Percentiles rank a stretch among this genome's conserved stretches.
These are phyloP conservation scores for Bertia moriformis DNA, from an alignment of 2,329 filamentous ascomycete species.

Conservation along the genomic window DNA sequence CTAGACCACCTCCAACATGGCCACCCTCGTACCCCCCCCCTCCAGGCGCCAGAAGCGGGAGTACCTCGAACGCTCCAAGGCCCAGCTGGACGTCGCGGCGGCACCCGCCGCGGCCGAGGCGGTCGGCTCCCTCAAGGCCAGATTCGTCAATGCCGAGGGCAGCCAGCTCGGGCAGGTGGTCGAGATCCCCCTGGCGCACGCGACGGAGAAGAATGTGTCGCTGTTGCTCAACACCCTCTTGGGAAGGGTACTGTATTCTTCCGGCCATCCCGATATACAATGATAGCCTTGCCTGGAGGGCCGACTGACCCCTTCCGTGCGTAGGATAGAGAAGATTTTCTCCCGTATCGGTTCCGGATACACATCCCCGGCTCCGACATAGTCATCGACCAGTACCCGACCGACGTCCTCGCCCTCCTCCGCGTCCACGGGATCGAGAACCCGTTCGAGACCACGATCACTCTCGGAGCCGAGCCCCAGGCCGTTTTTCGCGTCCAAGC, in stretches of 20 bases:
- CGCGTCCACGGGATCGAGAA: constrained; percentile 44
- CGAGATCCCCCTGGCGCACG: constrained; percentile 67
- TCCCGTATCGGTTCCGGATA: constrained; percentile 47
- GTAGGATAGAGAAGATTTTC: constrained; percentile 42
- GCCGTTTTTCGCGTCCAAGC: constrained; percentile 87
- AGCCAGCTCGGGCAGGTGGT: constrained; percentile 57
- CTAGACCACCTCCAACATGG: no score
- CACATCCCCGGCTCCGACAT: constrained; percentile 37
- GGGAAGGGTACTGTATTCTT: constrained; percentile 55
- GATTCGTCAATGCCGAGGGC: constrained; percentile 72
- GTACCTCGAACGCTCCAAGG: constrained; percentile 52
- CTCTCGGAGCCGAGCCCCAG: constrained; percentile 59
- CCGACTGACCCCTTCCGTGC: constrained; percentile 10
- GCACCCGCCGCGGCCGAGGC: constrained; percentile 51
- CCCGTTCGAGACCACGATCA: constrained; percentile 38
- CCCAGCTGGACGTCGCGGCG: constrained; percentile 61
- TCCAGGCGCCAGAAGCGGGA: constrained; percentile 78
- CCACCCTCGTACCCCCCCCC: constrained; percentile 68
- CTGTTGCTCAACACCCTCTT: constrained; percentile 73
- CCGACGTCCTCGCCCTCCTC: not conserved
- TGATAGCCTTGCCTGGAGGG: not conserved
- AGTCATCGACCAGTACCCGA: constrained; percentile 38
- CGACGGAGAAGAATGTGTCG: constrained; percentile 78
- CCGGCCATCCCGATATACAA: not conserved
- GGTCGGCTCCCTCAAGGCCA: constrained; percentile 66